Evolutionary conservation across 208 protist species (phyloP), one percentile per base, ranked within the genome.

Genomic region (Acanthamoeba sp.): DNA sequence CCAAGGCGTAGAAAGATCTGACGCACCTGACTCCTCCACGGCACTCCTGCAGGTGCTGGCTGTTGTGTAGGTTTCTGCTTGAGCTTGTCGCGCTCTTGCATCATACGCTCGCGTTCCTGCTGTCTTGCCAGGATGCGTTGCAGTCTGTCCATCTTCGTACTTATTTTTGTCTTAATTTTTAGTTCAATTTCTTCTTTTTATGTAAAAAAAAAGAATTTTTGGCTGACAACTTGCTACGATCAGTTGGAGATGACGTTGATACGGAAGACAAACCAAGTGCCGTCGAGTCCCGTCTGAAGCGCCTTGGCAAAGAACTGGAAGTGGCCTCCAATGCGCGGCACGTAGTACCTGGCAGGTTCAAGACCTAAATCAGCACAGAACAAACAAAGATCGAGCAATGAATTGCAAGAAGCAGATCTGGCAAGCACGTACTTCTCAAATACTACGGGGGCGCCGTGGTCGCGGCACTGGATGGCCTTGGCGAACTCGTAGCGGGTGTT

Each of bases 381-480:
- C 24, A 64, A 16, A 7, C 24, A 64, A 29, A 4, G 16, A 4
- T 20, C 16, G 22, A 64, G 4, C 27, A 64, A 64, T 2, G 6
- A 48, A 48, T 14, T 48, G 45, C 45, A 10, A 48, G 10, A 14
- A 14, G 45, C 45, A 48, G 10, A 14, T 48, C 10, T 3, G 48
- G 14, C 9, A 16, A 20, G 1, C 6, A 16, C 14, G 59, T 69
- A 80, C 71, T 84, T 84, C 76, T 84, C 76, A 20, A 84, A 84
- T 0, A 84, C 29, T 5, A 84, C 40, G 38, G 76, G 76, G 12
- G 76, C 76, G 24, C 76, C 76, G 76, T 84, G 76, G 76, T 84
- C 76, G 76, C 84, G 50, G 84, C 84, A 91, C 50, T 73, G 84
- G 38, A 91, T 91, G 84, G 84, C 84, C 27, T 91, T n/a, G 59